These are phyloP conservation scores for Suillus weaverae DNA, from an alignment of 768 basidiomycete species.

Conservation along the genomic window DNA sequence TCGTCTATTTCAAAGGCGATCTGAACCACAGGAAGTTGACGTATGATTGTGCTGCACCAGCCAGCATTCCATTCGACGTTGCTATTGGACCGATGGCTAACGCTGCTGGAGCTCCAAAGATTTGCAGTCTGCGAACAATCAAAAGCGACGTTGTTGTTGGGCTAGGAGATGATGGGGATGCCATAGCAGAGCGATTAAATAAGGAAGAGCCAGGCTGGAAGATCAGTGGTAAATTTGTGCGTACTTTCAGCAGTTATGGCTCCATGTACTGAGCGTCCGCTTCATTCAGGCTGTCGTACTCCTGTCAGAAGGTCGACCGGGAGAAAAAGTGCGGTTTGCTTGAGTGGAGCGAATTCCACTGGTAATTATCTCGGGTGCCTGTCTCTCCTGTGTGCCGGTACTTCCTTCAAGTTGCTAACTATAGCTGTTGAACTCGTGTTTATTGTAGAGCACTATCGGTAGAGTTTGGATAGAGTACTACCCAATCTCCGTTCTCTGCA, in stretches of 20 bases:
- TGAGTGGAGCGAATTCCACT: slow-evolving; percentile 22
- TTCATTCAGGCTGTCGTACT: slow-evolving; percentile 75
- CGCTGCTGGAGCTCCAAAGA: slow-evolving; percentile 81
- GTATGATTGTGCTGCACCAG: slow-evolving; percentile 84
- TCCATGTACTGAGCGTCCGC: slow-evolving; percentile 15
- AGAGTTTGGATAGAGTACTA: not conserved
- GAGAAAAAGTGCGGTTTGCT: slow-evolving; percentile 82
- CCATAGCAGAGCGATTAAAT: slow-evolving; percentile 76
- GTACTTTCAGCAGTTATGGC: slow-evolving; percentile 30
- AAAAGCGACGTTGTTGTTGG: slow-evolving; percentile 96
- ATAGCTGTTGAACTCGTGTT: not conserved
- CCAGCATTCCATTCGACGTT: slow-evolving; percentile 83
- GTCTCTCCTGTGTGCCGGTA: not conserved
- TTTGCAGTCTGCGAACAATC: slow-evolving; percentile 87
- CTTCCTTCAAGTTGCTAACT: no score
- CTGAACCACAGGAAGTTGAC: slow-evolving; percentile 90
- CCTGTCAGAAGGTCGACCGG: slow-evolving; percentile 84
- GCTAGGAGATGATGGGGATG: slow-evolving; percentile 66
- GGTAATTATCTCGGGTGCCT: not conserved
- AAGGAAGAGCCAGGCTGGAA: slow-evolving; percentile 91
- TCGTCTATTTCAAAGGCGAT: slow-evolving; percentile 95
- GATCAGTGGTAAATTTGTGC: slow-evolving; percentile 94
- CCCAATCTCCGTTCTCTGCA: not conserved
- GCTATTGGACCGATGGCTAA: slow-evolving; percentile 94
- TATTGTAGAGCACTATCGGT: not conserved